Evolutionary conservation across 2,329 filamentous ascomycete genomes (phyloP), one percentile per base, ranked within the genome.

Genomic region (Calonectria pteridis): DNA sequence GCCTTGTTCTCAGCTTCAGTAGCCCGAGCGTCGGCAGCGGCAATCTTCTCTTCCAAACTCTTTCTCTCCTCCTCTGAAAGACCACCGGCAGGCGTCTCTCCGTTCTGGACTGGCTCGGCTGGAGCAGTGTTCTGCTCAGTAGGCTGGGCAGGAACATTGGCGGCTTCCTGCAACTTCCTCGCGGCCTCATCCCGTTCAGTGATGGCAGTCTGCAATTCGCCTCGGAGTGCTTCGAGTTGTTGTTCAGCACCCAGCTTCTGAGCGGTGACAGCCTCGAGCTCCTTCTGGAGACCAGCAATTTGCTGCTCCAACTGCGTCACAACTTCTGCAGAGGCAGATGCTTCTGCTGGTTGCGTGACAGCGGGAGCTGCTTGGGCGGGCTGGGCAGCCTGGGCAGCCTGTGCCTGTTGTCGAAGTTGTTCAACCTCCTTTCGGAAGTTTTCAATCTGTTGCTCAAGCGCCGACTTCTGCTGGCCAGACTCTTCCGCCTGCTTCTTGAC

Each of bases 211-310:
- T 92, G 88, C 16, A 98, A 86, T 79, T 95, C 92, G 9, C 82
- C 76, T 35, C 86, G 89, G 2, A 93, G 82, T 29, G 81, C 83
- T 58, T 88, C 86, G 2, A 94, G 87, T 74, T 94, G 91, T 71
- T 91, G 86, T 76, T 95, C 91, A n/a, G 94, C 87, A 2, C 87
- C 87, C 23, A 92, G 88, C 83, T 94, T 95, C 82, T 97, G 92
- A 13, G 91, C 87, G 9, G 86, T 92, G 67, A 93, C 89, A 2
- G 87, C 88, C 53, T 93, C 91, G 13, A 97, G 89, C 77, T 96
- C 91, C 76, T 92, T 90, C 28, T 85, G 88, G 18, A 87, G 82
- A 51, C 86, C 82, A 2, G 82, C 77, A 10, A 92, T 84, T 74
- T 91, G 87, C 74, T 87, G 85, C 74, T 91, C 87, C 23, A 90